Percentiles rank a stretch among this genome's conserved stretches.
Evolutionary conservation across 169 alveolate species (phyloP).

Genomic region (Plasmodium billcollinsi): DNA sequence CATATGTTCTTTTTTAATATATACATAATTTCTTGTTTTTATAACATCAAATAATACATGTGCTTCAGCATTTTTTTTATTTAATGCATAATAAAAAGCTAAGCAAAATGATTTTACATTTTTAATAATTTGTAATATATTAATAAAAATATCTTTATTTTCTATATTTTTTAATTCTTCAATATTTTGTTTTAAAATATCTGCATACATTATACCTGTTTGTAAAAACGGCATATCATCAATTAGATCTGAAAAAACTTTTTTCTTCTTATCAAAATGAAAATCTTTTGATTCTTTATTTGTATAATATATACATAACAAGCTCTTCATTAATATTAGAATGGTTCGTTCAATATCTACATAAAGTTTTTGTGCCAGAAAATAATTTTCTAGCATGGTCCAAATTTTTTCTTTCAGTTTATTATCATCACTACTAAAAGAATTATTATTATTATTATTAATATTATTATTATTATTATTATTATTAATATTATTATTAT

Average conservation of each 20-base stretch:
- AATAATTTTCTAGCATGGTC: slow-evolving; percentile 44
- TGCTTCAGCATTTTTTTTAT: slow-evolving; percentile 81
- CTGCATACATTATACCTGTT: slow-evolving; percentile 80
- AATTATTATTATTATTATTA: background rate
- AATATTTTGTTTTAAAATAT: slow-evolving; percentile 83
- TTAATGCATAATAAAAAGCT: slow-evolving; percentile 78
- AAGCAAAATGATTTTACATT: slow-evolving; percentile 80
- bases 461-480: background rate
- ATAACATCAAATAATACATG: slow-evolving; percentile 83
- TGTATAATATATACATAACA: slow-evolving; percentile 12
- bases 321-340: slow-evolving; percentile 39
- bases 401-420: slow-evolving; percentile 52
- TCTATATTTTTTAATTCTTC: slow-evolving; percentile 76
- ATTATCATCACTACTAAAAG: background rate
- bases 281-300: slow-evolving; percentile 17
- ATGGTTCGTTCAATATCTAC: slow-evolving; percentile 50
- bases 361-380: slow-evolving; percentile 33
- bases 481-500: too few relatives aligned
- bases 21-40: slow-evolving; percentile 77
- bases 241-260: slow-evolving; percentile 23
- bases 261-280: slow-evolving; percentile 17
- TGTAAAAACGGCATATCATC: slow-evolving; percentile 58
- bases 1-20: slow-evolving; percentile 13
- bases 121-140: slow-evolving; percentile 80
- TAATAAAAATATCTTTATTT: slow-evolving; percentile 77